phyloP scores from a whole-genome alignment of 192 early-diverging fungal genomes.

The Backusella australiensis region DNA sequence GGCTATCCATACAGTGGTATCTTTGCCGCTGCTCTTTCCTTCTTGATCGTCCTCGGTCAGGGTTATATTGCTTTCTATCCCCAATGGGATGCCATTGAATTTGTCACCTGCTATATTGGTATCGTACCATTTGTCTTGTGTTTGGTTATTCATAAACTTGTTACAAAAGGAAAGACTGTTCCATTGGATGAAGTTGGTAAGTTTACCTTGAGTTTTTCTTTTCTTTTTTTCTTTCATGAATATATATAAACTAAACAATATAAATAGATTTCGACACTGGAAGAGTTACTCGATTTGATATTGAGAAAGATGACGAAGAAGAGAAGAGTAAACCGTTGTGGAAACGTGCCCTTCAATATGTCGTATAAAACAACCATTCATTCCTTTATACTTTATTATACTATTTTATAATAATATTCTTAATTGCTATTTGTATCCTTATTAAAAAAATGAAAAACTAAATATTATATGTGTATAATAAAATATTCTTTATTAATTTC shows the following conservation, averaged over 20 bases:
- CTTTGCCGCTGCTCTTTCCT: slow-evolving; percentile 56
- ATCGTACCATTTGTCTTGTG: slow-evolving; percentile 57
- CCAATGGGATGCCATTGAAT: slow-evolving; percentile 48
- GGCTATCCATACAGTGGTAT: slow-evolving; percentile 68
- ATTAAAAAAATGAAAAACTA: neutral
- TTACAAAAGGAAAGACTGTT: slow-evolving; percentile 45
- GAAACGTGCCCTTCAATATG: neutral
- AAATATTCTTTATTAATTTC: neutral
- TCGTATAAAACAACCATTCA: neutral
- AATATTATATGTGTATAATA: neutral
- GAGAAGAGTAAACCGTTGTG: neutral
- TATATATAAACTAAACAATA: neutral
- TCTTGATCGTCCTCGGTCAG: slow-evolving; percentile 61
- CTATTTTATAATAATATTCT: neutral
- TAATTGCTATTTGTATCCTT: neutral
- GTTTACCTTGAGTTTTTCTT: neutral
- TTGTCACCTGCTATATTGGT: slow-evolving; percentile 61
- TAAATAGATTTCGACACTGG: slow-evolving; percentile 24
- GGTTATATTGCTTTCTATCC: slow-evolving; percentile 52
- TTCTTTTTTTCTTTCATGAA: neutral
- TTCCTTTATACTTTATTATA: neutral
- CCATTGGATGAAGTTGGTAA: slow-evolving; percentile 59
- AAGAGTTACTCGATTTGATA: slow-evolving; percentile 19
- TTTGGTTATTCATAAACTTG: slow-evolving; percentile 60
- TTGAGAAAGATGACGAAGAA: slow-evolving; percentile 23